A percentile compares a stretch with the other conserved stretches of the same genome.
Conservation (phyloP, 768 basidiomycete genomes). For the Steccherinum ochraceum region DNA sequence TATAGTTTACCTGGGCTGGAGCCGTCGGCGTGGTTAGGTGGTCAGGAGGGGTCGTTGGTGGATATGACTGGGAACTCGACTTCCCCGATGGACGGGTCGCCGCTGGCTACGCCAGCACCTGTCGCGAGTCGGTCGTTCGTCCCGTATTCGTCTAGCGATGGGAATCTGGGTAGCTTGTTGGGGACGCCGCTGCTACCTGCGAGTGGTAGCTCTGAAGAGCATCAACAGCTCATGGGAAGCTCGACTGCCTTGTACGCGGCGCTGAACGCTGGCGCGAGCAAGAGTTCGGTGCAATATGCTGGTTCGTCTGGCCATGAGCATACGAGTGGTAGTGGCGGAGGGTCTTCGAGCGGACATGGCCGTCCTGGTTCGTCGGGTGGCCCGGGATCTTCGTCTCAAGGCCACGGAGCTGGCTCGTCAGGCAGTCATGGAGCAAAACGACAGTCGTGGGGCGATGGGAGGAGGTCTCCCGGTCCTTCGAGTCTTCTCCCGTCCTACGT, state of each 20-base stretch:
- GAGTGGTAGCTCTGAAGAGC: neutral
- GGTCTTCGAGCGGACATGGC: conserved; percentile 11
- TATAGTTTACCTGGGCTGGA: neutral
- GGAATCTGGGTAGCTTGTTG: too few species aligned
- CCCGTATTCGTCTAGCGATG: neutral
- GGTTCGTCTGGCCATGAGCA: neutral
- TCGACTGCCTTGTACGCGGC: neutral
- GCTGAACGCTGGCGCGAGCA: neutral
- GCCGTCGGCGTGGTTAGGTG: conserved; percentile 5
- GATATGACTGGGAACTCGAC: too few species aligned
- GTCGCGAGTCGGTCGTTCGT: too few species aligned
- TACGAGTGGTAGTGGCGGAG: neutral
- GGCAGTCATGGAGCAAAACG: neutral
- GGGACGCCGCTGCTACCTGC: neutral
- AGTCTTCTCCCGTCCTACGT: conserved; percentile 2
- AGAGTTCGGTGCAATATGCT: neutral
- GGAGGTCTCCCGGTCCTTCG: neutral
- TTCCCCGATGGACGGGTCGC: too few species aligned
- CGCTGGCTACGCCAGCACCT: too few species aligned
- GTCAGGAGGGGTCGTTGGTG: too few species aligned
- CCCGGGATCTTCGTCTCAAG: conserved; percentile 9
- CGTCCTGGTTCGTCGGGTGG: conserved; percentile 7
- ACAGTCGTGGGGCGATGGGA: neutral
- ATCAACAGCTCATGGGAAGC: neutral
- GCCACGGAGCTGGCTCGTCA: conserved; percentile 3